Percentiles rank a stretch among this genome's conserved stretches.
These are phyloP conservation scores for Grosmannia serpens DNA, from an alignment of 2,329 filamentous ascomycete genomes.

Conservation along the genomic window DNA sequence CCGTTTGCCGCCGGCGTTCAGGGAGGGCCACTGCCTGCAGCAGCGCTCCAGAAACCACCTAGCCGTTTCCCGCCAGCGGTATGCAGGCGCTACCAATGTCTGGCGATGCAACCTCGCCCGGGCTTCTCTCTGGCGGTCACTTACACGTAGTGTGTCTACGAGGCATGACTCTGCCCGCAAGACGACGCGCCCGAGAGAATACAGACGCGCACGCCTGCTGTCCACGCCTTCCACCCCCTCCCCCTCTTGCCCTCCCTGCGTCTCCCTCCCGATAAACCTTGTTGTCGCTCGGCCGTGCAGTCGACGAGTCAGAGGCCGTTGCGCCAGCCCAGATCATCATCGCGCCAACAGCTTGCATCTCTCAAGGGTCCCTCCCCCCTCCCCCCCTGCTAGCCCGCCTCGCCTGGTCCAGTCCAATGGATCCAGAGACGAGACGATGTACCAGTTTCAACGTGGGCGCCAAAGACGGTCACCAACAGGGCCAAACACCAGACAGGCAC, in stretches of 20 bases:
- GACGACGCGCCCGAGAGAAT: no score
- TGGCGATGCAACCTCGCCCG: neutral
- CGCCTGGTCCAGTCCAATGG: neutral
- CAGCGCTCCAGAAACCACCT: neutral
- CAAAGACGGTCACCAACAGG: neutral
- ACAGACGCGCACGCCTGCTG: no score
- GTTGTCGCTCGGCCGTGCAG: slow-evolving; percentile 8
- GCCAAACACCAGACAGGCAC: neutral
- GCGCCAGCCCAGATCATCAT: neutral
- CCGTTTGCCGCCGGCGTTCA: neutral
- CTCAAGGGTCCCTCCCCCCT: neutral
- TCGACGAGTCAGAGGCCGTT: neutral
- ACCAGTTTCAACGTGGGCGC: neutral
- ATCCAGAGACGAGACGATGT: neutral
- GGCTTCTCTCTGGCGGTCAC: no score
- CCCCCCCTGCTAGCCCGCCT: neutral
- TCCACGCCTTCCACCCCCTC: neutral
- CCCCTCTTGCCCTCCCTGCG: neutral
- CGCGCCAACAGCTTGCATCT: neutral
- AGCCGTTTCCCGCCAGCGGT: no score
- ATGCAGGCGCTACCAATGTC: neutral
- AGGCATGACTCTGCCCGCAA: no score
- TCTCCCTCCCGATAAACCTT: neutral
- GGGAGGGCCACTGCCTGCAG: no score
- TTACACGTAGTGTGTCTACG: no score